Evolutionary conservation across 164 flowering plant species (phyloP).

Genomic region (Amborella trichopoda): DNA sequence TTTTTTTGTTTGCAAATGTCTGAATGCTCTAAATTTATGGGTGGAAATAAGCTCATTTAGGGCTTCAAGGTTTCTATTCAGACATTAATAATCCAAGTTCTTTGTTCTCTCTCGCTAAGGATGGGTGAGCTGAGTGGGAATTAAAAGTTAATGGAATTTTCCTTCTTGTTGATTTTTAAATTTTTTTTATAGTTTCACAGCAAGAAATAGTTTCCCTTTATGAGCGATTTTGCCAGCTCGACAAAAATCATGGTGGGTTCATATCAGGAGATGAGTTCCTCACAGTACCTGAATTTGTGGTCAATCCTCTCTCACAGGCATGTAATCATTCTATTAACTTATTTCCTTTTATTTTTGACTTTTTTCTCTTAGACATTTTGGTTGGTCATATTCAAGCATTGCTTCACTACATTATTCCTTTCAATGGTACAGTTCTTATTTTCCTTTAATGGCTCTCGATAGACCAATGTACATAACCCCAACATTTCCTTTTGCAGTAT

Average conservation of each 20-base stretch:
- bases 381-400: too few relatives aligned
- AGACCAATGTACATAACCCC: too few relatives aligned
- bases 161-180: not conserved
- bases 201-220: conserved; percentile 46
- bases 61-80: too few relatives aligned
- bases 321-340: not conserved
- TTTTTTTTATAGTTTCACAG: conserved; percentile 28
- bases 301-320: conserved; percentile 48
- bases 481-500: too few relatives aligned
- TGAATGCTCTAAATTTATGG: too few relatives aligned
- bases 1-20: too few relatives aligned
- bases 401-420: too few relatives aligned
- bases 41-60: too few relatives aligned
- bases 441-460: not conserved
- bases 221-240: conserved; percentile 44
- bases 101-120: not conserved
- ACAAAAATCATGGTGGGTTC: conserved; percentile 33
- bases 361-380: too few relatives aligned
- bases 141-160: not conserved
- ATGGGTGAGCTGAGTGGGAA: not conserved
- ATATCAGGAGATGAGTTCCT: conserved; percentile 38
- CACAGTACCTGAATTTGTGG: conserved; percentile 42
- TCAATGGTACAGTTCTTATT: too few relatives aligned
- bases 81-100: too few relatives aligned
- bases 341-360: not conserved